These are phyloP conservation scores for Amyloporia xantha DNA, from an alignment of 768 basidiomycete genomes.

Conservation along the genomic window DNA sequence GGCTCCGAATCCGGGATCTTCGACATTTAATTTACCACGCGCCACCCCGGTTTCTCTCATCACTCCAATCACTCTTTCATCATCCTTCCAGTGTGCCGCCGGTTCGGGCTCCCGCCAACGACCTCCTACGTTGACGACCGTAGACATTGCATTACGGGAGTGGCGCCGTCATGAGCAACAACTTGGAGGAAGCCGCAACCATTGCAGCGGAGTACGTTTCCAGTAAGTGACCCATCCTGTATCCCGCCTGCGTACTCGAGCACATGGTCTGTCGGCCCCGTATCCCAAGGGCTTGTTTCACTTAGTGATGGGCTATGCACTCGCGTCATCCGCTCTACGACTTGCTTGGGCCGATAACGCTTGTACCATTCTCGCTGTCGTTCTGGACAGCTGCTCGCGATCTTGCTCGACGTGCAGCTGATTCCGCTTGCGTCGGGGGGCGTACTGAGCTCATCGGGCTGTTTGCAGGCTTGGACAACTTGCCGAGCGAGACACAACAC, in stretches of 20 bases:
- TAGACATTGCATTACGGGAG: not conserved
- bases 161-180: conserved; percentile 16
- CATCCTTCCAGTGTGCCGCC: not conserved
- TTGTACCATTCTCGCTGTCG: too few species aligned
- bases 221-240: conserved; percentile 27
- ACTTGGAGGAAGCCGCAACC: conserved; percentile 42
- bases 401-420: too few species aligned
- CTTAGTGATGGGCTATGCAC: not conserved
- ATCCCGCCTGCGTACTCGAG: not conserved
- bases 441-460: too few species aligned
- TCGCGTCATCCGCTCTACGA: too few species aligned
- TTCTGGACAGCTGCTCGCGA: too few species aligned
- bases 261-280: not conserved
- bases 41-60: not conserved
- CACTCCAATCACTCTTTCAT: not conserved
- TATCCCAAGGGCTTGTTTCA: not conserved
- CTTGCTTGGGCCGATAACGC: too few species aligned
- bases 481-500: conserved; percentile 42
- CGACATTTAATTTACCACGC: not conserved
- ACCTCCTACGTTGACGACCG: not conserved
- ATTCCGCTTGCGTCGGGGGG: too few species aligned
- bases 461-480: conserved; percentile 46
- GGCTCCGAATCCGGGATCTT: not conserved
- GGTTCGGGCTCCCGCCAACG: not conserved
- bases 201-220: conserved; percentile 44